Conservation (phyloP, 2,329 filamentous ascomycete species). For the Paraphoma chrysanthemicola region DNA sequence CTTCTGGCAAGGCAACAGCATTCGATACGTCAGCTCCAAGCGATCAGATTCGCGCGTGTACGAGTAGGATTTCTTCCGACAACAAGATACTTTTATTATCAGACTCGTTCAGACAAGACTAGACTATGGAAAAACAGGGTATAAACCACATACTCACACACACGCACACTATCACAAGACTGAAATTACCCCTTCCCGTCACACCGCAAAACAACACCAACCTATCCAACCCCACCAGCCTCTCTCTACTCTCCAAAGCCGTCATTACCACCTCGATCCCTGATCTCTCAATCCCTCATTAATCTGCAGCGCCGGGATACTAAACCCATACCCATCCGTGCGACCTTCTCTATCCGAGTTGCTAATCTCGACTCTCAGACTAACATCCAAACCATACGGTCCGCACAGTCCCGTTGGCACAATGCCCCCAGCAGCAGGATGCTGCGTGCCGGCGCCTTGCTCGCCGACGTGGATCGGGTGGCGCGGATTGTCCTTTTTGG, state of each 20-base stretch:
- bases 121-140: not conserved
- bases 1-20: no score
- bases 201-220: not conserved
- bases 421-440: conserved; percentile 69
- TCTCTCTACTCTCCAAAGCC: not conserved
- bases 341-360: conserved; percentile 51
- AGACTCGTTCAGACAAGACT: not conserved
- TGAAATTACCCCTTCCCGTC: no score
- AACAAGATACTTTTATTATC: no score
- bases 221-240: no score
- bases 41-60: no score
- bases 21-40: no score
- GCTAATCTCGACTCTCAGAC: conserved; percentile 57
- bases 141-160: not conserved
- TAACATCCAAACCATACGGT: conserved; percentile 54
- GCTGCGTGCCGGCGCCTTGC: conserved; percentile 75
- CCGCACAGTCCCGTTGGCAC: conserved; percentile 53
- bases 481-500: conserved; percentile 65
- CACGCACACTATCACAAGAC: no score
- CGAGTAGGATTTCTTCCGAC: no score
- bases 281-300: conserved; percentile 16
- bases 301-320: conserved; percentile 53
- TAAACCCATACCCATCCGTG: conserved; percentile 60
- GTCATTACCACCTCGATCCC: conserved; percentile 22
- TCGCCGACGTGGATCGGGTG: conserved; percentile 78